phyloP scores from a whole-genome alignment of 2,329 filamentous ascomycete genomes.

The Periconia digitata region DNA sequence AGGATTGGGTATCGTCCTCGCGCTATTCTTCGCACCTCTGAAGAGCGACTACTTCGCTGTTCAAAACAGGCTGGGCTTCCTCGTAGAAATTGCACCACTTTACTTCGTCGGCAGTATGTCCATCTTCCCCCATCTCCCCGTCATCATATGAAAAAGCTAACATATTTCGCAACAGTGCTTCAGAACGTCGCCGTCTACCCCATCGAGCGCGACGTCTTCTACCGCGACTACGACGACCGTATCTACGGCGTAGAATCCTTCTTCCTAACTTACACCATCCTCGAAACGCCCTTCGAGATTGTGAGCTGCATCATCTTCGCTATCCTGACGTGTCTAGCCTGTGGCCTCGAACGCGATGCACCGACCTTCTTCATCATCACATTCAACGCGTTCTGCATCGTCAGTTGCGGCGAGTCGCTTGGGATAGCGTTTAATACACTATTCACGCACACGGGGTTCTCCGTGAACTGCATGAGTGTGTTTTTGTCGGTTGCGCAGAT shows the following conservation, averaged over 20 bases:
- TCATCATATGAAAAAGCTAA: constrained; percentile 1
- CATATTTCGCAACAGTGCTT: constrained; percentile 52
- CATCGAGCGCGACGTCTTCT: constrained; percentile 72
- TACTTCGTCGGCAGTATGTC: constrained; percentile 67
- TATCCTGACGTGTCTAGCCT: constrained; percentile 63
- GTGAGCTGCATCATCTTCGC: constrained; percentile 66
- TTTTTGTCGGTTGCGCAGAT: constrained; percentile 70
- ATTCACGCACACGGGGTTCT: constrained; percentile 73
- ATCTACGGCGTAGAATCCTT: constrained; percentile 73
- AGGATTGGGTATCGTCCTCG: constrained; percentile 39
- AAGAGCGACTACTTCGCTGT: constrained; percentile 69
- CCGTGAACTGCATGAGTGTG: constrained; percentile 71
- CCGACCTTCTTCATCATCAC: constrained; percentile 68
- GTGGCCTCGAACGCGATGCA: constrained; percentile 64
- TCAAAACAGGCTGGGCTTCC: constrained; percentile 72
- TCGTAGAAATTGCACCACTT: constrained; percentile 71
- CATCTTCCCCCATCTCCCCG: background rate
- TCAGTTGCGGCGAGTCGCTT: constrained; percentile 72
- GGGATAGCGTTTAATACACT: constrained; percentile 82
- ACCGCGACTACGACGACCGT: constrained; percentile 72
- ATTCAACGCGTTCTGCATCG: constrained; percentile 72
- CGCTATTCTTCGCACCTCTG: constrained; percentile 66
- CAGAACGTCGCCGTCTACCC: constrained; percentile 78
- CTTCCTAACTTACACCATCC: constrained; percentile 67
- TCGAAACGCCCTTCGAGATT: constrained; percentile 74